These are phyloP conservation scores for Trypanosoma cruzi DNA, from an alignment of 208 protist species.

Conservation along the genomic window DNA sequence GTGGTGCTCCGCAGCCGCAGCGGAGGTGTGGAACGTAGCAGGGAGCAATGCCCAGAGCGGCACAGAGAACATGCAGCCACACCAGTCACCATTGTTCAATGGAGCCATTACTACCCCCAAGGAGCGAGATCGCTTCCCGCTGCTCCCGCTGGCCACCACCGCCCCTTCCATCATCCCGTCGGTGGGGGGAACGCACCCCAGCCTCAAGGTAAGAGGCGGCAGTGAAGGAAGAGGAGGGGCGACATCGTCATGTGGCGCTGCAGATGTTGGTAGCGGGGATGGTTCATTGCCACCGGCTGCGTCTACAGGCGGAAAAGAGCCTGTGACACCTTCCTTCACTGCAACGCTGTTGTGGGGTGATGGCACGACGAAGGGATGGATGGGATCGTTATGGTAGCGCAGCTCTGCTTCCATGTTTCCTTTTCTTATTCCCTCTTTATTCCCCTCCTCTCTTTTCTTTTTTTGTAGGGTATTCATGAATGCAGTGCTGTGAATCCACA, in stretches of 20 bases:
- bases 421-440: constrained; percentile 17
- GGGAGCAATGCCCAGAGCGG: no score
- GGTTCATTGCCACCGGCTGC: not conserved
- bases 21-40: constrained; percentile 10
- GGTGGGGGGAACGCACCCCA: not conserved
- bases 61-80: not conserved
- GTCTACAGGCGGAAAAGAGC: not conserved
- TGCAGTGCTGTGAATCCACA: not conserved
- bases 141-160: constrained; percentile 20
- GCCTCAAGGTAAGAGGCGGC: not conserved
- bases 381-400: constrained; percentile 21
- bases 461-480: not conserved
- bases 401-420: not conserved
- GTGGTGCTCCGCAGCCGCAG: constrained; percentile 8
- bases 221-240: not conserved
- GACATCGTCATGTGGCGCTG: not conserved
- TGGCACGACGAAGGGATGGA: constrained; percentile 15
- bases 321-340: not conserved
- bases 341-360: constrained; percentile 8
- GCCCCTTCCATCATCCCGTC: constrained; percentile 2
- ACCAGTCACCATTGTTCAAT: not conserved
- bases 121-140: constrained; percentile 24
- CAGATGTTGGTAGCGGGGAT: constrained; percentile 2
- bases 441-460: constrained; percentile 4
- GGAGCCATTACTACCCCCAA: not conserved